Evolutionary conservation across 73 alveolate species (phyloP).

Genomic region (Paramecium caudatum): DNA sequence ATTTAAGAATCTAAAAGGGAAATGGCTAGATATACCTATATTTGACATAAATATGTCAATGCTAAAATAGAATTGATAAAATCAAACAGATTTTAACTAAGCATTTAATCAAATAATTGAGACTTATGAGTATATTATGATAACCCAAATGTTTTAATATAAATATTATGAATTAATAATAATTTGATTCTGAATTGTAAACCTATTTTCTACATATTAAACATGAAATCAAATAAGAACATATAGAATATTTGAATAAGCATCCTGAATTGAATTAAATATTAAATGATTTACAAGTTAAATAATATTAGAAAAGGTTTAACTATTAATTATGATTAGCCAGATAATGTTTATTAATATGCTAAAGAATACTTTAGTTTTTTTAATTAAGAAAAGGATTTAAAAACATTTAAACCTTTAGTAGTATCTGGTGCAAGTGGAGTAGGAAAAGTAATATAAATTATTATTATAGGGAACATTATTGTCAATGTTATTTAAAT

Average conservation of each 20-base stretch:
- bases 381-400: constrained; percentile 66
- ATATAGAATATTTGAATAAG: constrained; percentile 28
- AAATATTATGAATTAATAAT: constrained; percentile 17
- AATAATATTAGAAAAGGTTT: constrained; percentile 11
- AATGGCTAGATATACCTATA: too few relatives aligned
- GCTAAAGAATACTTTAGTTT: constrained; percentile 63
- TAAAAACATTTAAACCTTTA: constrained; percentile 19
- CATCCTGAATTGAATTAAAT: constrained; percentile 49
- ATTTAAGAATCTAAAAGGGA: too few relatives aligned
- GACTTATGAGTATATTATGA: too few relatives aligned
- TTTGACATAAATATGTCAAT: too few relatives aligned
- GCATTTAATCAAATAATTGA: too few relatives aligned
- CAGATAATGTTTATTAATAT: constrained; percentile 56
- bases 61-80: too few relatives aligned
- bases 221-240: constrained; percentile 58
- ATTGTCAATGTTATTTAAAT: constrained; percentile 70
- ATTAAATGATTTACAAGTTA: constrained; percentile 62
- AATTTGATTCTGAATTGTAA: constrained; percentile 63
- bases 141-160: too few relatives aligned
- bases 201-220: constrained; percentile 52
- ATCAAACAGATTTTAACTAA: too few relatives aligned
- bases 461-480: constrained; percentile 80
- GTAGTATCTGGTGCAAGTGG: constrained; percentile 91
- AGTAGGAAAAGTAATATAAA: constrained; percentile 80
- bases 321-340: background rate